Conservation (phyloP, 1,139 yeast genomes). For the Debaryomycetaceae sp. region DNA sequence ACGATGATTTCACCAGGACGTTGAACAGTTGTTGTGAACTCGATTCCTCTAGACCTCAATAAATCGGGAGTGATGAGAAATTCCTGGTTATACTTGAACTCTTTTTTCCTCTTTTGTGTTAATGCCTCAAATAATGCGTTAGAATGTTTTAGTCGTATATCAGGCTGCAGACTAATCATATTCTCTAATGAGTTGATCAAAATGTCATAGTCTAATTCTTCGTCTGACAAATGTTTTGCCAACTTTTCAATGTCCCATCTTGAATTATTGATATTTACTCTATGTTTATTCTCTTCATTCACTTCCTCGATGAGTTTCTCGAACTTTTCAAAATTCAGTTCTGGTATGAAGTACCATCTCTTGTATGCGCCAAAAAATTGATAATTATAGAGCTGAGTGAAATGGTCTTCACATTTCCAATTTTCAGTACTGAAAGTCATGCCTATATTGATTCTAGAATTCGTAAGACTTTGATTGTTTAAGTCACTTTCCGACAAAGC, state of each 20-base stretch:
- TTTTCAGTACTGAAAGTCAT: constrained; percentile 69
- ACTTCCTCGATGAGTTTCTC: constrained; percentile 41
- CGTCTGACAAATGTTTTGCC: constrained; percentile 12
- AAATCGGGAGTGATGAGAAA: constrained; percentile 46
- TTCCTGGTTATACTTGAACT: constrained; percentile 30
- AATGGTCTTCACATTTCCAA: constrained; percentile 79
- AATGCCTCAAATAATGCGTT: constrained; percentile 23
- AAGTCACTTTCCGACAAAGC: constrained; percentile 35
- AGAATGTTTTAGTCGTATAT: constrained; percentile 21
- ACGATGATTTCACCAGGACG: constrained; percentile 59
- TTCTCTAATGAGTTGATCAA: constrained; percentile 28
- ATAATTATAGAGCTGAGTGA: constrained; percentile 61
- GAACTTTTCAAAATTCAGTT: constrained; percentile 59
- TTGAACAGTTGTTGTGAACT: constrained; percentile 46
- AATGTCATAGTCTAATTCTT: constrained; percentile 23
- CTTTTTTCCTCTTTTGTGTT: constrained; percentile 14
- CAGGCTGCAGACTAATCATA: constrained; percentile 22
- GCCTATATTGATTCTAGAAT: constrained; percentile 39
- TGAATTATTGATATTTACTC: constrained; percentile 21
- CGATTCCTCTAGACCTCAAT: constrained; percentile 46
- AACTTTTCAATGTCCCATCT: constrained; percentile 19
- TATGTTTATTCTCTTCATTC: constrained; percentile 11
- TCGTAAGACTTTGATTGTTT: constrained; percentile 36
- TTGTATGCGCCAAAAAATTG: constrained; percentile 69
- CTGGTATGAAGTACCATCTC: constrained; percentile 80